Percentiles rank a stretch among this genome's conserved stretches.
Evolutionary conservation across 257 asterid species (phyloP).

Genomic region (Solanum bulbocastanum): DNA sequence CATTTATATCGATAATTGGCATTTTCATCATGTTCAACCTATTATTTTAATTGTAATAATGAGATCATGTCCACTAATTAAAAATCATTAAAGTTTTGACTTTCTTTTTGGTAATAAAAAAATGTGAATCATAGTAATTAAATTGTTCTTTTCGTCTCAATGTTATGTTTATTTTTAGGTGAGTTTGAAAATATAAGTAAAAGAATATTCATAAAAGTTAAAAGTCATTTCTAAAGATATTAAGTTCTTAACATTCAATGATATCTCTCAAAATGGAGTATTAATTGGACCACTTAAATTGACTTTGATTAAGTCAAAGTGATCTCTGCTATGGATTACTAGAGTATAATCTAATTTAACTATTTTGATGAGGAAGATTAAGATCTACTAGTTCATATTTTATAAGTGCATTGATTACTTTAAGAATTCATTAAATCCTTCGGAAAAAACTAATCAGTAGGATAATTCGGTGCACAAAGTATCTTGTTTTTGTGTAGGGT

Average conservation of each 20-base stretch:
- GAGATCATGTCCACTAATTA: not conserved
- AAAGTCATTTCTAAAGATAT: not conserved
- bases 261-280: not conserved
- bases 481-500: not conserved
- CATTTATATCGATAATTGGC: not conserved
- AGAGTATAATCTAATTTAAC: not conserved
- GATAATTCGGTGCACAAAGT: fast-evolving
- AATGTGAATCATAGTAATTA: not conserved
- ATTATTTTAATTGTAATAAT: not conserved
- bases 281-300: not conserved
- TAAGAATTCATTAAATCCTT: not conserved
- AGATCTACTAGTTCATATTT: not conserved
- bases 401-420: not conserved
- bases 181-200: not conserved
- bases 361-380: not conserved
- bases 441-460: not conserved
- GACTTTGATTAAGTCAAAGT: not conserved
- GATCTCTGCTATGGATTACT: not conserved
- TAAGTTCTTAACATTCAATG: not conserved
- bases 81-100: not conserved
- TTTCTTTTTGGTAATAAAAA: not conserved
- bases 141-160: not conserved
- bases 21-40: not conserved
- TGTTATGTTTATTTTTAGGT: not conserved
- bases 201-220: not conserved